phyloP scores from a whole-genome alignment of 768 basidiomycete genomes.

The Amanita polypyramis region DNA sequence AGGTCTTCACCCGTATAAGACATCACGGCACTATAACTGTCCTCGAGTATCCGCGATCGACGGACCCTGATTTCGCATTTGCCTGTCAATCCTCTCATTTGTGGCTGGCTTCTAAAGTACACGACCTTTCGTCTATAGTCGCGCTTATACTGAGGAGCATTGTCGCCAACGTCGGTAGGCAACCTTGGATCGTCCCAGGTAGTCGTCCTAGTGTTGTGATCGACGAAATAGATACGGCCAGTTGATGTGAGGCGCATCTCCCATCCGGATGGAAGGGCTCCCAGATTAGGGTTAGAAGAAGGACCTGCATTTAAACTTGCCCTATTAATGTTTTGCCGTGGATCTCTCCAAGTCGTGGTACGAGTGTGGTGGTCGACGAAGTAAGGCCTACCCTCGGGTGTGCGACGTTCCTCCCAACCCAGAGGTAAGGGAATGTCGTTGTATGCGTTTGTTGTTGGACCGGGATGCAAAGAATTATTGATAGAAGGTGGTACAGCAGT shows the following conservation, averaged over 20 bases:
- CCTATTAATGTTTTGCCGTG: conserved; percentile 45
- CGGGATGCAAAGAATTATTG: conserved; percentile 19
- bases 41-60: conserved; percentile 74
- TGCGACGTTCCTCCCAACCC: conserved; percentile 89
- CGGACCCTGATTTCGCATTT: conserved; percentile 85
- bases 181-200: conserved; percentile 91
- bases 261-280: conserved; percentile 85
- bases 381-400: conserved; percentile 72
- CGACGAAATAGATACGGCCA: conserved; percentile 82
- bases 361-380: conserved; percentile 69
- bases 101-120: conserved; percentile 86
- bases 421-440: conserved; percentile 67
- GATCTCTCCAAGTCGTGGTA: conserved; percentile 89
- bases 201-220: conserved; percentile 84
- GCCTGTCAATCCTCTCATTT: conserved; percentile 65
- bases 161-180: conserved; percentile 73
- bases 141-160: conserved; percentile 91
- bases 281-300: conserved; percentile 51
- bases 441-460: conserved; percentile 21
- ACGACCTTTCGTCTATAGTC: conserved; percentile 89
- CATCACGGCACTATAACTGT: conserved; percentile 82
- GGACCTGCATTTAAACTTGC: conserved; percentile 35
- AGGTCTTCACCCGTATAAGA: conserved; percentile 60
- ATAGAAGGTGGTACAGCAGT: conserved; percentile 14
- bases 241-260: conserved; percentile 90